Evolutionary conservation across 1,284 basidiomycete genomes (phyloP), one percentile per base, ranked within the genome.

Genomic region (Coriolopsis trogii): DNA sequence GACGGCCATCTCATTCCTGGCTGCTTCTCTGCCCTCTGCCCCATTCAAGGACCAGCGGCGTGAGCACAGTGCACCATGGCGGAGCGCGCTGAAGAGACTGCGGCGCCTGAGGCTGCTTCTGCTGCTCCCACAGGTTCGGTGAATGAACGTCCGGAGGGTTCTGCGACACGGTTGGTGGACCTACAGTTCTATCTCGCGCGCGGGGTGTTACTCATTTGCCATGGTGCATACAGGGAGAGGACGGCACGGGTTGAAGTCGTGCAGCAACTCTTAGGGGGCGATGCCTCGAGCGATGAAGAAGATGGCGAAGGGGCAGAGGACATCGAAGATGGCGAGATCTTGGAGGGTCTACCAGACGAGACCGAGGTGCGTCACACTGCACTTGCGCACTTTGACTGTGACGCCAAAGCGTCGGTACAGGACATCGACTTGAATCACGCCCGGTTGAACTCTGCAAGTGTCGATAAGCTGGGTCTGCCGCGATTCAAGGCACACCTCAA

Each of bases 361-460:
- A 81, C 89, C 2, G 84, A 92, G 67, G 91, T 90, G 62, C 59
- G 73, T 47, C 8, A 40, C 38, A n/a, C 37, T 31, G 51, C 53
- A 54, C 44, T 38, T 40, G 55, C 26, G 49, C 29, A 28, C 30
- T 46, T 49, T 26, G 20, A 20, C 25, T 40, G 41, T 23, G 6
- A 12, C 6, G 7, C 15, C 7, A 15, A 30, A 21, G 46, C 21
- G 25, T 34, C 41, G 18, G 37, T 30, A 9, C 63, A 95, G 92
- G 94, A 96, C 62, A 78, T 99, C 38, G 93, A 98, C 59, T 81
- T 99, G 30, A 81, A 95, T 9, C 95, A 98, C 67, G 78, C 89
- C 3, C 84, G 91, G 18, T 78, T 99, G 41, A 76, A 76, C 39
- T 79, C 81, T 1, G 78, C 93, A 3, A 76, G 77, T 9, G 34